Conservation (phyloP, 106 monocot species). For the Posidonia australis region DNA sequence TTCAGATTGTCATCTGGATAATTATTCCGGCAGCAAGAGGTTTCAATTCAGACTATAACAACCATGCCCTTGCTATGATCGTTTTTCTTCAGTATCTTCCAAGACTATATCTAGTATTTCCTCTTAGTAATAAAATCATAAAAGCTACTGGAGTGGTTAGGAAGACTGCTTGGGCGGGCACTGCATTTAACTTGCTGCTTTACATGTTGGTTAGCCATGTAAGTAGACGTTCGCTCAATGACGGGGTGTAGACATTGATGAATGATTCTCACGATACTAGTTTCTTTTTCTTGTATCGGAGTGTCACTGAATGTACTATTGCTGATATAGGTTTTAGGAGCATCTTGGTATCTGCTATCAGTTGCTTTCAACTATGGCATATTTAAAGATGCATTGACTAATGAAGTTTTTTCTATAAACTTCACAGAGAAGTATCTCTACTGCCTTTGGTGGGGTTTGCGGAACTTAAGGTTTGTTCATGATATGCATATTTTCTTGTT, state of each 20-base stretch:
- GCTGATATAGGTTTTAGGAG: slow-evolving; percentile 58
- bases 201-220: slow-evolving; percentile 97
- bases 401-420: slow-evolving; percentile 32
- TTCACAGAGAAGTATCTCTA: slow-evolving; percentile 70
- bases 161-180: slow-evolving; percentile 89
- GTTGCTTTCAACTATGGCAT: slow-evolving; percentile 63
- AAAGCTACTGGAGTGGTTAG: slow-evolving; percentile 75
- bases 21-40: slow-evolving; percentile 53
- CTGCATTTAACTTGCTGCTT: slow-evolving; percentile 80
- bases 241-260: too few relatives aligned
- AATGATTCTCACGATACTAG: not conserved
- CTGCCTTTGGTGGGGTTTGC: slow-evolving; percentile 97
- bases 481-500: not conserved
- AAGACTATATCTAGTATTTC: slow-evolving; percentile 87
- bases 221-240: slow-evolving; percentile 13
- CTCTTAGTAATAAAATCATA: slow-evolving; percentile 65
- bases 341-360: slow-evolving; percentile 69
- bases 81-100: slow-evolving; percentile 77
- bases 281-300: not conserved
- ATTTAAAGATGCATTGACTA: slow-evolving; percentile 35
- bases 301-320: not conserved
- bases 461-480: slow-evolving; percentile 55
- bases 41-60: slow-evolving; percentile 38
- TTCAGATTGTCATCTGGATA: slow-evolving; percentile 78
- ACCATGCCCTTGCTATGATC: slow-evolving; percentile 56